A percentile compares a stretch with the other conserved stretches of the same genome.
phyloP scores from a whole-genome alignment of 495 filamentous ascomycete genomes.

The Aspergillus sclerotiicarbonarius region DNA sequence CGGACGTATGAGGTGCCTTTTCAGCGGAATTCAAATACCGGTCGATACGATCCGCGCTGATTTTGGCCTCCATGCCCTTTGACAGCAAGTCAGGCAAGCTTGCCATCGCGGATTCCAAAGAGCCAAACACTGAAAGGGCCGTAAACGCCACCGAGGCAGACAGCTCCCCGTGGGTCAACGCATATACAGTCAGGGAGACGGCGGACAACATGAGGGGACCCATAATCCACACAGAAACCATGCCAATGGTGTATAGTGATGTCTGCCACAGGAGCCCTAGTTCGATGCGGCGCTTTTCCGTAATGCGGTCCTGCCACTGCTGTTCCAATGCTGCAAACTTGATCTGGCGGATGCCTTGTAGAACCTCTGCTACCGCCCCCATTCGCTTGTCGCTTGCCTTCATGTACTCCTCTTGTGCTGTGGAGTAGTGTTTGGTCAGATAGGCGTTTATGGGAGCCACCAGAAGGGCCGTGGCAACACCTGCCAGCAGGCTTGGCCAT shows the following conservation, averaged over 20 bases:
- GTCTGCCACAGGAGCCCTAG: conserved; percentile 63
- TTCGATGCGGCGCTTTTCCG: conserved; percentile 62
- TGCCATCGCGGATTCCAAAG: conserved; percentile 67
- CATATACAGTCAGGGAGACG: conserved; percentile 67
- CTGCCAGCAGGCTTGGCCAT: conserved; percentile 66
- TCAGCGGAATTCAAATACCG: conserved; percentile 68
- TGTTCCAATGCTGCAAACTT: conserved; percentile 83
- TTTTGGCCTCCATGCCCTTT: conserved; percentile 64
- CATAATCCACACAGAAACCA: conserved; percentile 68
- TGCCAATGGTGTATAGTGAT: conserved; percentile 55
- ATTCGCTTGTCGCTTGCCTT: conserved; percentile 76
- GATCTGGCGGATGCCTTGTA: conserved; percentile 83
- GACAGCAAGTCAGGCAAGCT: conserved; percentile 73
- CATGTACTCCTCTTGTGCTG: conserved; percentile 72
- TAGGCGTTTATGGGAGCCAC: conserved; percentile 69
- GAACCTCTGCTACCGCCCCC: conserved; percentile 73
- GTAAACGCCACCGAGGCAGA: conserved; percentile 79
- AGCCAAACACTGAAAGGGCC: conserved; percentile 68
- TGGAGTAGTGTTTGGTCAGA: conserved; percentile 63
- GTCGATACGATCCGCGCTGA: conserved; percentile 72
- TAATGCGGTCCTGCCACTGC: conserved; percentile 76
- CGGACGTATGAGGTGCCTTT: conserved; percentile 54
- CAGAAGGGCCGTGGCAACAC: conserved; percentile 61
- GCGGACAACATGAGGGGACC: conserved; percentile 73
- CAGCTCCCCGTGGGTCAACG: conserved; percentile 57